Percentiles rank a stretch among this genome's conserved stretches.
phyloP scores from a whole-genome alignment of 2,329 filamentous ascomycete species.

The Fusarium humuli region DNA sequence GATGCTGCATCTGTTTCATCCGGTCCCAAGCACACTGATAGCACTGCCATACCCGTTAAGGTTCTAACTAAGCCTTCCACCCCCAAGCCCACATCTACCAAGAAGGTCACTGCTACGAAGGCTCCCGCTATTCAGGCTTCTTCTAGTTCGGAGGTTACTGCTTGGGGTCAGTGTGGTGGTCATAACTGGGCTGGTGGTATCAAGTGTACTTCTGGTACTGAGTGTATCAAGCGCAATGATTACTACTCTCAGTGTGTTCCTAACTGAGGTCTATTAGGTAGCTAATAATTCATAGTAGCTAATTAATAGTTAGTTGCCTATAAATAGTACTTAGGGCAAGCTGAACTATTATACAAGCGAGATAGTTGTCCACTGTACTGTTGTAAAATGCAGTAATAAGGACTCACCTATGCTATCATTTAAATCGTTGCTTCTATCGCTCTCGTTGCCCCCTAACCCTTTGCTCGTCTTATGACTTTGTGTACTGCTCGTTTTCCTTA shows the following conservation, averaged over 20 bases:
- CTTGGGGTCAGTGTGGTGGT: conserved; percentile 41
- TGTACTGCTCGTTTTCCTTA: no score
- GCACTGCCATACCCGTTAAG: not conserved
- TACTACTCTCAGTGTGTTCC: not conserved
- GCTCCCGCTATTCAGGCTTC: not conserved
- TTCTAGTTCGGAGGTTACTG: not conserved
- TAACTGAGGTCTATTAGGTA: not conserved
- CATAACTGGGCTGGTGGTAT: conserved; percentile 35
- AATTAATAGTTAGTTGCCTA: no score
- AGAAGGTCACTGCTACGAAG: not conserved
- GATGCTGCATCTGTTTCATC: not conserved
- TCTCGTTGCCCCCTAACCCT: no score
- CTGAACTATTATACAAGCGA: no score
- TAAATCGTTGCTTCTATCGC: no score
- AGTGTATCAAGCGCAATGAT: not conserved
- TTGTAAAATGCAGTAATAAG: no score
- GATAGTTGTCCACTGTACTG: no score
- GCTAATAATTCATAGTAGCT: no score
- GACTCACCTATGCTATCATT: no score
- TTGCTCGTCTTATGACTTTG: no score
- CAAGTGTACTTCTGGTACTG: conserved; percentile 36
- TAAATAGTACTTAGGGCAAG: no score
- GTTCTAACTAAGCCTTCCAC: not conserved
- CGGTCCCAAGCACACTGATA: not conserved
- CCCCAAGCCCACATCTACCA: not conserved